A percentile compares a stretch with the other conserved stretches of the same genome.
phyloP scores from a whole-genome alignment of 1,284 basidiomycete genomes.

The Heimioporus retisporus region DNA sequence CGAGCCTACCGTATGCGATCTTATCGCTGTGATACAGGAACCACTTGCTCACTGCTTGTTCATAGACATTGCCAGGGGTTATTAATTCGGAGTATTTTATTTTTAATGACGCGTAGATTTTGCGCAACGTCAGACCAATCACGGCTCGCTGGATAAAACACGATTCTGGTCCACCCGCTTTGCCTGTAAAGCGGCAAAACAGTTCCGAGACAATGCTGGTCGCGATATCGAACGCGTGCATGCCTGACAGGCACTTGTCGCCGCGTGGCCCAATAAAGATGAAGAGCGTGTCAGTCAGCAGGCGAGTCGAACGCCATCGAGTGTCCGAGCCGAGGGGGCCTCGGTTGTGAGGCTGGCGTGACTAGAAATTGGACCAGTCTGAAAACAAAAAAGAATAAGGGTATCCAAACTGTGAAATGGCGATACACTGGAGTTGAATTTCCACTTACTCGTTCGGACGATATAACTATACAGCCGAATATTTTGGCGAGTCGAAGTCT shows the following conservation, averaged over 20 bases:
- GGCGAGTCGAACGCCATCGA: constrained; percentile 79
- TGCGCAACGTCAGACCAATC: constrained; percentile 68
- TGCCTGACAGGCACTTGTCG: constrained; percentile 73
- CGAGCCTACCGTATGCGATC: too few species aligned
- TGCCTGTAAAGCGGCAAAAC: constrained; percentile 67
- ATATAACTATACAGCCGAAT: constrained; percentile 77
- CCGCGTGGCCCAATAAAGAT: constrained; percentile 79
- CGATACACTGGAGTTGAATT: constrained; percentile 64
- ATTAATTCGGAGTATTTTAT: too few species aligned
- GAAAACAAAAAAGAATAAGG: neutral
- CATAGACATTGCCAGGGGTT: too few species aligned
- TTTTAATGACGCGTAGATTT: constrained; percentile 49
- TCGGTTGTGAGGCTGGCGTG: constrained; percentile 39
- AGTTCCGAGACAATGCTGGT: constrained; percentile 70
- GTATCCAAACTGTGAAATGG: neutral
- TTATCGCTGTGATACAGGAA: too few species aligned
- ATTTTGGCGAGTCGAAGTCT: constrained; percentile 65
- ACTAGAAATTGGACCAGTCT: constrained; percentile 47
- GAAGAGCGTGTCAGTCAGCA: constrained; percentile 61
- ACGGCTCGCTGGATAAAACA: constrained; percentile 79
- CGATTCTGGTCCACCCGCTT: constrained; percentile 65
- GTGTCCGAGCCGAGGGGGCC: constrained; percentile 75
- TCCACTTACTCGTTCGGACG: constrained; percentile 71
- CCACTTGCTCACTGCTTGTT: too few species aligned
- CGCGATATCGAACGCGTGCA: constrained; percentile 76